Evolutionary conservation across 257 asterid genomes (phyloP), one percentile per base, ranked within the genome.

Genomic region (Lycium barbarum): DNA sequence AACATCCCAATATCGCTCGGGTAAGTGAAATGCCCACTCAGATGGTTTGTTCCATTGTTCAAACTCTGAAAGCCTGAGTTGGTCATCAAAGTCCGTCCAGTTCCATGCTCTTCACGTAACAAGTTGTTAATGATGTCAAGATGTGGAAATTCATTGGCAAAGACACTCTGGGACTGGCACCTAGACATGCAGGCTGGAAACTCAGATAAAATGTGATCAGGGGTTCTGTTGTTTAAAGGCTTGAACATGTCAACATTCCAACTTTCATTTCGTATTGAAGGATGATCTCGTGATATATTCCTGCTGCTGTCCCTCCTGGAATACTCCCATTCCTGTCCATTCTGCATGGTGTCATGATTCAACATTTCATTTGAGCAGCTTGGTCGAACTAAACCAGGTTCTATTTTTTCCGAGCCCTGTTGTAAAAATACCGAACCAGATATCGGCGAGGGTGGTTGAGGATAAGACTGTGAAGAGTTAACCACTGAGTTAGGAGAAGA

Each of bases 121-220:
- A 95, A 88, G 84, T 93, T 97, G 18, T 95, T 93, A 87, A 95
- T 95, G 84, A 95, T 93, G 88, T 90, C 96, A 26, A 94, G 87
- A 83, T 88, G 92, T 22, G 92, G 92, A 67, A 90, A 90, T 80
- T 88, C 92, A 62, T 93, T 93, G 0, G 84, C 85, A 17, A 86
- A 18, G 6, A 40, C 47, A 40, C 78, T 82, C 17, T 89, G 89
- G 85, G 84, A 84, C 70, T 90, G 95, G 82, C 93, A 95, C 65
- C 93, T 90, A 2, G 97, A 93, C 13, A 90, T 90, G 92, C 88
- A 76, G 38, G 93, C 90, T 54, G 89, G 93, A 84, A 86, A 83
- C 84, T 91, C 98, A 0, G 92, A 61, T n/a, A 90, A 86, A 38
- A 88, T 86, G 72, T 87, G 92, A 83, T 93, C 93, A 85, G 84